phyloP scores from a whole-genome alignment of 768 basidiomycete species.

The Trametes elegans region DNA sequence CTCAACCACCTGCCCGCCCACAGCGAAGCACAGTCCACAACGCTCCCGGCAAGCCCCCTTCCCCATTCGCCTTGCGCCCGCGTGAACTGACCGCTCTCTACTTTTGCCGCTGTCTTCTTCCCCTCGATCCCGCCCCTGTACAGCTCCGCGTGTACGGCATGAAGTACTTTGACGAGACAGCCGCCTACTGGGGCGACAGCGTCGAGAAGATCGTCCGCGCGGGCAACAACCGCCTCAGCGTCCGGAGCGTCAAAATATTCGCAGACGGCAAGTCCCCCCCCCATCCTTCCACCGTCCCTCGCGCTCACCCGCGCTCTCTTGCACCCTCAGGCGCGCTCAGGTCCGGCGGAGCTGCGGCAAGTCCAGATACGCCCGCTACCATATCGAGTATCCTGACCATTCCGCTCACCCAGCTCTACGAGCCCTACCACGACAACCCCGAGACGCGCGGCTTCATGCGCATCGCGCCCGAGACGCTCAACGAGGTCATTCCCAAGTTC shows the following conservation, averaged over 20 bases:
- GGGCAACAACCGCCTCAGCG: constrained; percentile 60
- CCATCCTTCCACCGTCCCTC: not conserved
- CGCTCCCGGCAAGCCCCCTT: constrained; percentile 16
- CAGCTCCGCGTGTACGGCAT: constrained; percentile 79
- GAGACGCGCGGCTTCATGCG: constrained; percentile 78
- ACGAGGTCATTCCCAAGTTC: constrained; percentile 63
- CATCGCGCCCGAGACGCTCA: constrained; percentile 57
- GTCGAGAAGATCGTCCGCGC: constrained; percentile 52
- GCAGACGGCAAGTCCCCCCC: constrained; percentile 52
- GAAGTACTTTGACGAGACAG: constrained; percentile 65
- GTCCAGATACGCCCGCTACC: constrained; percentile 14
- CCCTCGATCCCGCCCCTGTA: not conserved
- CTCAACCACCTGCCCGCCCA: not conserved
- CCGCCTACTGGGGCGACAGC: constrained; percentile 72
- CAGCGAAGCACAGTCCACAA: constrained; percentile 8
- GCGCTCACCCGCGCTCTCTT: not conserved
- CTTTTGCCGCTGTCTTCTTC: not conserved
- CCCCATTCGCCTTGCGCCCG: not conserved
- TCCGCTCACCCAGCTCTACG: constrained; percentile 52
- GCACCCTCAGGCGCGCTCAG: constrained; percentile 69
- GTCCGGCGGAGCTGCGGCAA: constrained; percentile 85
- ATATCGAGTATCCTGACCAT: not conserved
- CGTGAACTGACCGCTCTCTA: constrained; percentile 11
- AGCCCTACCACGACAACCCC: constrained; percentile 81
- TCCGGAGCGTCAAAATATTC: constrained; percentile 80